Conservation (phyloP, 2,329 filamentous ascomycete species). For the Penicillium sp. region DNA sequence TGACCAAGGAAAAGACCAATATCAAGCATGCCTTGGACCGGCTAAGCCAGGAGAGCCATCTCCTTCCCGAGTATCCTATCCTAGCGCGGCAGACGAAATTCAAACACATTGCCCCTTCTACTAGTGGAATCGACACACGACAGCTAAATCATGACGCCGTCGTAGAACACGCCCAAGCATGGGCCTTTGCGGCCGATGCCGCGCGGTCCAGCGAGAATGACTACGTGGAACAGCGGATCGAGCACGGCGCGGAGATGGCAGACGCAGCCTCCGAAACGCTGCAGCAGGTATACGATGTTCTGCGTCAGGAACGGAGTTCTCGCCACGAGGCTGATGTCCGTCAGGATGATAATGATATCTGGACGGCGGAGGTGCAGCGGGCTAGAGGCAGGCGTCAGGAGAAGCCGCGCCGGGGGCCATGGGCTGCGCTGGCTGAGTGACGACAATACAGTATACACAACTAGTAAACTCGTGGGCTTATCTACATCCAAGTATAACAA, state of each 20-base stretch:
- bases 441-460: too few relatives aligned
- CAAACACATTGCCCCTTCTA: constrained; percentile 28
- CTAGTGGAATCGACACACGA: constrained; percentile 12
- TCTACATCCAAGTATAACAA: too few relatives aligned
- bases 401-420: constrained; percentile 30
- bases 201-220: constrained; percentile 28
- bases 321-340: constrained; percentile 17
- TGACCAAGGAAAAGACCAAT: constrained; percentile 36
- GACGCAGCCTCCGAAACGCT: constrained; percentile 28
- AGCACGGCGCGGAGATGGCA: constrained; percentile 27
- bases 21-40: constrained; percentile 35
- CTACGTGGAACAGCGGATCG: constrained; percentile 31
- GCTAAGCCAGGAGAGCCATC: constrained; percentile 39
- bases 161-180: constrained; percentile 33
- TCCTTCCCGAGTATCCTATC: constrained; percentile 40
- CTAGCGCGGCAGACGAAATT: constrained; percentile 33
- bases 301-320: constrained; percentile 33
- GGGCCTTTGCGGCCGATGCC: constrained; percentile 37
- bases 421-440: constrained; percentile 34
- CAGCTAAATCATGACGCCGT: constrained; percentile 27
- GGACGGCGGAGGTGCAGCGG: constrained; percentile 28
- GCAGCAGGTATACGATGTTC: constrained; percentile 27
- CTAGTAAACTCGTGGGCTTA: too few relatives aligned
- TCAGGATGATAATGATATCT: constrained; percentile 27
- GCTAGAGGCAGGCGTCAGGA: constrained; percentile 17